Conservation (phyloP, 371 early-diverging fungal genomes). For the Fennellomyces sp. region DNA sequence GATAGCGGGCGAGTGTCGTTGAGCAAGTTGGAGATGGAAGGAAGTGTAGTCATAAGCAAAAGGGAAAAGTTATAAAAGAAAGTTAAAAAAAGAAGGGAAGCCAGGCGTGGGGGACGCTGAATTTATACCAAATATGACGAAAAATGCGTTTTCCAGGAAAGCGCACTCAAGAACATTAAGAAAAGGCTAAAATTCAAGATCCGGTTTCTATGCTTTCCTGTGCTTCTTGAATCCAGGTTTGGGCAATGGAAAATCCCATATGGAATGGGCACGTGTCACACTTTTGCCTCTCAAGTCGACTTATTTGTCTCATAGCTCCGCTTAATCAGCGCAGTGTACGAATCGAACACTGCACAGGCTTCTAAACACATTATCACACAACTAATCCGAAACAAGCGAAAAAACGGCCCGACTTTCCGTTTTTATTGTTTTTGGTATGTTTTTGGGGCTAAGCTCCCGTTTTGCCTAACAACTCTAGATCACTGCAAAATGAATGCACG, state of each 20-base stretch:
- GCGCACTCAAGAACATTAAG: conserved; percentile 26
- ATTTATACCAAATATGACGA: conserved; percentile 22
- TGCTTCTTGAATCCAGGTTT: conserved; percentile 33
- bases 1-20: conserved; percentile 11
- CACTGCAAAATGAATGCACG: conserved; percentile 16
- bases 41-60: conserved; percentile 24
- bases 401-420: background rate
- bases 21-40: conserved; percentile 33
- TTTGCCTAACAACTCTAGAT: conserved; percentile 2
- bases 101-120: background rate
- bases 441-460: background rate
- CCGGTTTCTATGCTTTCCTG: conserved; percentile 21
- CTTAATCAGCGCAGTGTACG: background rate
- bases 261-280: conserved; percentile 1
- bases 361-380: background rate
- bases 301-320: background rate
- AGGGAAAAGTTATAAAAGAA: conserved; percentile 5
- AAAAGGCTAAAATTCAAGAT: conserved; percentile 12
- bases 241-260: conserved; percentile 7
- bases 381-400: background rate
- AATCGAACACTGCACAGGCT: conserved; percentile 2
- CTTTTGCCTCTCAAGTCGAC: background rate
- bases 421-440: background rate
- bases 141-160: conserved; percentile 29
- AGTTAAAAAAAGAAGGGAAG: conserved; percentile 2